Evolutionary conservation across 345 rosid species (phyloP), one percentile per base, ranked within the genome.

Genomic region (Capsella bursapastoris): DNA sequence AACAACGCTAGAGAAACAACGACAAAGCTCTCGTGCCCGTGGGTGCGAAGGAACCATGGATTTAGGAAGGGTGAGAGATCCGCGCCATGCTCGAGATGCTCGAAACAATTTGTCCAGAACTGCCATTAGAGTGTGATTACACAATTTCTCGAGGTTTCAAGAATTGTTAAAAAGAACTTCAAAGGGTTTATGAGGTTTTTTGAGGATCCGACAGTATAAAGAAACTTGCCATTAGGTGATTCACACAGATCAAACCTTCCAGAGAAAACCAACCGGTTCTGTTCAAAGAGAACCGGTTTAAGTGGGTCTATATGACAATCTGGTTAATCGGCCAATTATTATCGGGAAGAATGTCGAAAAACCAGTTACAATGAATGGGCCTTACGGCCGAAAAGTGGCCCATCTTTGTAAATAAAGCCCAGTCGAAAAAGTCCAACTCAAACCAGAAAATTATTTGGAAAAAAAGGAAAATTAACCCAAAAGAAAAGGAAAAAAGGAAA

Each of bases 61-160:
- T 76, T 80, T 84, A 64, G 80, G 52, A 41, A 65, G 57, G 45
- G 72, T 18, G 38, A 77, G 55, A 10, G 74, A 57, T 16, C 73
- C 16, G 47, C 87, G 80, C 78, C 83, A 79, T 37, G 70, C 22
- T 14, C 84, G 83, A 41, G 79, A 75, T 52, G 84, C 58, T 69
- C 78, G 82, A 50, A 75, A 62, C 37, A 90, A 68, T 69, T 87
- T 72, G 55, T 79, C 62, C 2, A 81, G 51, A 67, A 75, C 57
- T 59, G 85, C 80, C 96, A 89, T 90, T 13, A 57, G 69, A 66
- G 18, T 32, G 66, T 2, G 22, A 48, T 58, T 0, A 15, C 65
- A 51, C 61, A 38, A 35, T 35, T 57, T 57, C 57, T 28, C 15
- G 0, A 51, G 43, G 25, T 22, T 22, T 22, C 25, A 22, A 22